A percentile compares a stretch with the other conserved stretches of the same genome.
Conservation (phyloP, 2,329 filamentous ascomycete species). For the Ophiostoma australiae region DNA sequence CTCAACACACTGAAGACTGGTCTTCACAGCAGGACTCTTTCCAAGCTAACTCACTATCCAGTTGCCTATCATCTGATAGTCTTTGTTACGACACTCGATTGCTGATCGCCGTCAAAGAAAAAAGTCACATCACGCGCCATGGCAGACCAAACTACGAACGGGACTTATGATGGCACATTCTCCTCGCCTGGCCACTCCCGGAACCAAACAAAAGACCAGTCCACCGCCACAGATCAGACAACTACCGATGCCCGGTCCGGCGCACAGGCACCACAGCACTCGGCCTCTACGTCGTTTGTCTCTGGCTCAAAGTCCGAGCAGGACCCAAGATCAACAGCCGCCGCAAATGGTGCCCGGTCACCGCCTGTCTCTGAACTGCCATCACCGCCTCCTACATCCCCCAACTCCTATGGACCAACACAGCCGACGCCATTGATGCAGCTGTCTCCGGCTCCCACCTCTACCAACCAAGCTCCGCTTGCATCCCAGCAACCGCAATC, state of each 20-base stretch:
- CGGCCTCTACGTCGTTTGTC: slow-evolving; percentile 20
- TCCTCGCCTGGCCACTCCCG: slow-evolving; percentile 41
- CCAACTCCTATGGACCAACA: background rate
- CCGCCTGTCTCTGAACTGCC: slow-evolving; percentile 19
- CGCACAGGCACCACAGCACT: slow-evolving; percentile 23
- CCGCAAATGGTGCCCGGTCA: slow-evolving; percentile 16
- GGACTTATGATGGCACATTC: slow-evolving; percentile 38
- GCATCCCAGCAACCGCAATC: background rate
- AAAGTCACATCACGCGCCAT: slow-evolving; percentile 32
- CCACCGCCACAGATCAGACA: slow-evolving; percentile 41
- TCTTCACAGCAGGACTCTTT: too few relatives aligned
- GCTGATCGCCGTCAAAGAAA: too few relatives aligned
- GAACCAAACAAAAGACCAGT: slow-evolving; percentile 42
- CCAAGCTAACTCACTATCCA: background rate
- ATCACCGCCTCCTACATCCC: background rate
- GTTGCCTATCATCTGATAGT: background rate
- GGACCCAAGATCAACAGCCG: slow-evolving; percentile 25
- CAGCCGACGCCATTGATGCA: background rate
- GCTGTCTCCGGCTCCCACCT: background rate
- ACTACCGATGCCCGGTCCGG: background rate
- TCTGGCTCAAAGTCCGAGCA: slow-evolving; percentile 23
- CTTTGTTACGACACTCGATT: background rate
- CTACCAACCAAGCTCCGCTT: background rate
- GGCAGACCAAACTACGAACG: slow-evolving; percentile 46
- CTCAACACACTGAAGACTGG: too few relatives aligned